A percentile compares a stretch with the other conserved stretches of the same genome.
Conservation (phyloP, 305 asterid genomes). For the Solanum hybrid region DNA sequence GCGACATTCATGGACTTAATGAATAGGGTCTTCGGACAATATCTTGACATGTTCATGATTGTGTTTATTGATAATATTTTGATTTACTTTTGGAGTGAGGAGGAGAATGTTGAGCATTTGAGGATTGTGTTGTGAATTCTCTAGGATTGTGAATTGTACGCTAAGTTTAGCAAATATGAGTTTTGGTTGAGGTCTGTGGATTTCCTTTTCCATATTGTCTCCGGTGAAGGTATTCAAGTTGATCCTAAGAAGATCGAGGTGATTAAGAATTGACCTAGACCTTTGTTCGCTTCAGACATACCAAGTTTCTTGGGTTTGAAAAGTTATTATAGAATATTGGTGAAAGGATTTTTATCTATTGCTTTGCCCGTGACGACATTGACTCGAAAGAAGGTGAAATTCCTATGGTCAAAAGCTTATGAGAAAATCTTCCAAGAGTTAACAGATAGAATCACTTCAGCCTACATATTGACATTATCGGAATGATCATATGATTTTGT, state of each 20-base stretch:
- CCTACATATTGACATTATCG: too few relatives aligned
- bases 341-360: too few relatives aligned
- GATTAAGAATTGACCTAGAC: neutral
- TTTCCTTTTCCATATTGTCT: neutral
- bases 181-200: neutral
- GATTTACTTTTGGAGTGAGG: neutral
- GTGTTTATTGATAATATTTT: neutral
- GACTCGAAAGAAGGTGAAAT: too few relatives aligned
- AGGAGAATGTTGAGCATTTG: too few relatives aligned
- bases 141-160: neutral
- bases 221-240: neutral
- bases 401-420: too few relatives aligned
- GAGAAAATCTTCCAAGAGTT: too few relatives aligned
- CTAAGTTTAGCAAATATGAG: neutral
- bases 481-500: too few relatives aligned
- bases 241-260: neutral
- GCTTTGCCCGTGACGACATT: too few relatives aligned
- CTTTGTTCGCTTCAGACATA: too few relatives aligned
- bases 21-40: neutral
- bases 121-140: neutral
- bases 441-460: too few relatives aligned
- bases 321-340: too few relatives aligned
- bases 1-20: neutral
- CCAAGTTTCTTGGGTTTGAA: too few relatives aligned
- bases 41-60: neutral